phyloP scores from a whole-genome alignment of 371 early-diverging fungal genomes.

The Umbelopsis sp. region DNA sequence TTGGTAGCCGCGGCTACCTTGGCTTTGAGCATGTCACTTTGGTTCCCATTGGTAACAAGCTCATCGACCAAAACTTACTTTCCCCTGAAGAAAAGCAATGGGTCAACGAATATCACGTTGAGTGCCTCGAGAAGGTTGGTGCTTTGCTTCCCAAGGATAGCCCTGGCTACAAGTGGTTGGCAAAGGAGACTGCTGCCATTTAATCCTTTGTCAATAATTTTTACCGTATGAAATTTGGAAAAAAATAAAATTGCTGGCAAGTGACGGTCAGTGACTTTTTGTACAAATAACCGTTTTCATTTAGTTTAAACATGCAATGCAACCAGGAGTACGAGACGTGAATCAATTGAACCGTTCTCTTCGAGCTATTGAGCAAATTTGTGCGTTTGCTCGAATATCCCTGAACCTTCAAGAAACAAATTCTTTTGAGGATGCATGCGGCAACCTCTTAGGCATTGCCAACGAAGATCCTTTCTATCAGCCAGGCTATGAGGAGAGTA shows the following conservation, averaged over 20 bases:
- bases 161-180: slow-evolving; percentile 75
- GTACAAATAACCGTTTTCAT: neutral
- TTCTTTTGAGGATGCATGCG: neutral
- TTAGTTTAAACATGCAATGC: slow-evolving; percentile 2
- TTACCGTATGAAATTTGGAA: neutral
- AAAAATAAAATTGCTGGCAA: neutral
- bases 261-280: neutral
- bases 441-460: neutral
- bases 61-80: slow-evolving; percentile 71
- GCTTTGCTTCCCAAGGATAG: slow-evolving; percentile 69
- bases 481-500: neutral
- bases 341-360: neutral
- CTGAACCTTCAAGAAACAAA: neutral
- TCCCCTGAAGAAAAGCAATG: slow-evolving; percentile 71
- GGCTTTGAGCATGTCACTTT: slow-evolving; percentile 93
- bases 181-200: slow-evolving; percentile 62
- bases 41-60: slow-evolving; percentile 77
- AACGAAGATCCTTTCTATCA: neutral
- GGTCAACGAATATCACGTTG: slow-evolving; percentile 85
- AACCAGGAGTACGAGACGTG: neutral
- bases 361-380: slow-evolving; percentile 8
- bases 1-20: slow-evolving; percentile 75
- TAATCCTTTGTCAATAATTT: slow-evolving; percentile 18
- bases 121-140: slow-evolving; percentile 73
- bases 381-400: neutral